Percentiles rank a stretch among this genome's conserved stretches.
Conservation (phyloP, 2,329 filamentous ascomycete species). For the Cordyceps pruinosa region DNA sequence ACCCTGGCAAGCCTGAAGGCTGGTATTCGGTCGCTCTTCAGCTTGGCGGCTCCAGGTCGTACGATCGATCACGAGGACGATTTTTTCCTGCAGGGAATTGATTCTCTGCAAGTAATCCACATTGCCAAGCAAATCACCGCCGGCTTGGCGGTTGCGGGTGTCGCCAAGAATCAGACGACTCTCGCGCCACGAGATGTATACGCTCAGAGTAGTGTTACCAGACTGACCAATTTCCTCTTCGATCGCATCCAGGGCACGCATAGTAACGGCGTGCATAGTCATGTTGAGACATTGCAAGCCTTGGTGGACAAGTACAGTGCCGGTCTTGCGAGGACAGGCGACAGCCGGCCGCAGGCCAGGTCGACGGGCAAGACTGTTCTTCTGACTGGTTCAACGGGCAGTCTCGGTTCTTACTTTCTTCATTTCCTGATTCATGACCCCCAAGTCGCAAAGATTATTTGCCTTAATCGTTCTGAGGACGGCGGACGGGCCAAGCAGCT, state of each 20-base stretch:
- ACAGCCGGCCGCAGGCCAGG: not conserved
- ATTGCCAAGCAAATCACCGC: constrained; percentile 17
- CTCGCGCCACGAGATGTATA: constrained; percentile 23
- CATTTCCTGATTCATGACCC: constrained; percentile 23
- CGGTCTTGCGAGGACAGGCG: not conserved
- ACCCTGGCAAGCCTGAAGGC: constrained; percentile 18
- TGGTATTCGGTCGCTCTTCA: constrained; percentile 21
- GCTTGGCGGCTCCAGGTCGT: constrained; percentile 13
- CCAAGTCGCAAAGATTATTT: constrained; percentile 16
- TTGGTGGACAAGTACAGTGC: constrained; percentile 21
- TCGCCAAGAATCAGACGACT: constrained; percentile 8
- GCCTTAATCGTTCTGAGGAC: constrained; percentile 28
- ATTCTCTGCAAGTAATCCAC: constrained; percentile 33
- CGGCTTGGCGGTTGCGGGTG: constrained; percentile 16
- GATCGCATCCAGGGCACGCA: not conserved
- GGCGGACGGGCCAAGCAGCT: constrained; percentile 33
- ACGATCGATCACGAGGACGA: constrained; percentile 23
- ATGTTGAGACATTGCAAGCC: constrained; percentile 12
- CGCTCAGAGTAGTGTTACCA: constrained; percentile 22
- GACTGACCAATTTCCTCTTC: constrained; percentile 20
- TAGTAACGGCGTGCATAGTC: constrained; percentile 7
- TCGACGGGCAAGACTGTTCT: constrained; percentile 52
- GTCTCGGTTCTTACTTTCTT: constrained; percentile 70
- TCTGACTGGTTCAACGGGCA: constrained; percentile 82
- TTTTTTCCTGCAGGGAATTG: constrained; percentile 32